Evolutionary conservation across 352 stramenopile species (phyloP).

Genomic region (Blastocystis sp.): DNA sequence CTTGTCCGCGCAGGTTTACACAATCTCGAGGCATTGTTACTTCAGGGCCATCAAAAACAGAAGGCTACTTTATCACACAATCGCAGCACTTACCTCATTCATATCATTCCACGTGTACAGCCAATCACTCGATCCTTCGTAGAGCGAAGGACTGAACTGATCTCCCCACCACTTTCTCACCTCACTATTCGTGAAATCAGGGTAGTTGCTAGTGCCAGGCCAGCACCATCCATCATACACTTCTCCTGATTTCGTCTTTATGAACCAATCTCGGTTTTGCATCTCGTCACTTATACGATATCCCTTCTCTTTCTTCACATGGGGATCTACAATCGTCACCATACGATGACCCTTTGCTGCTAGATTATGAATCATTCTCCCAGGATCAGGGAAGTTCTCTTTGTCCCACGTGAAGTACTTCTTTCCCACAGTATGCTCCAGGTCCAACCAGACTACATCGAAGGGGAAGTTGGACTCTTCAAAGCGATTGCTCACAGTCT

Average conservation of each 20-base stretch:
- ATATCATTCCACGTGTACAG: slow-evolving; percentile 99
- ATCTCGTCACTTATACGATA: slow-evolving; percentile 77
- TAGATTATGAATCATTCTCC: slow-evolving; percentile 85
- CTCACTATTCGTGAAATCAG: slow-evolving; percentile 88
- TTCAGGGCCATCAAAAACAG: slow-evolving; percentile 97
- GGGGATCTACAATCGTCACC: slow-evolving; percentile 97
- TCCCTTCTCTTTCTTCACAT: slow-evolving; percentile 91
- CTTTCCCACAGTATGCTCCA: slow-evolving; percentile 98
- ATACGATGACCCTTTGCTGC: slow-evolving; percentile 84
- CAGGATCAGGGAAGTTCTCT: slow-evolving; percentile 85
- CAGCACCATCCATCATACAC: slow-evolving; percentile 99
- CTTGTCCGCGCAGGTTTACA: slow-evolving; percentile 80
- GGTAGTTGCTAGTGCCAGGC: slow-evolving; percentile 92
- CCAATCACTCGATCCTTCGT: slow-evolving; percentile 79
- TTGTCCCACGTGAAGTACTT: slow-evolving; percentile 95
- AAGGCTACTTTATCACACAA: slow-evolving; percentile 67
- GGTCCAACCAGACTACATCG: slow-evolving; percentile 98
- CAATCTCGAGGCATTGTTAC: slow-evolving; percentile 93
- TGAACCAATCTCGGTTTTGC: not conserved
- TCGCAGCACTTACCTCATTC: slow-evolving; percentile 77
- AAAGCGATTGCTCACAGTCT: slow-evolving; percentile 70
- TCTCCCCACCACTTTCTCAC: slow-evolving; percentile 90
- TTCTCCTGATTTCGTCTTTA: slow-evolving; percentile 79
- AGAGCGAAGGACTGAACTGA: slow-evolving; percentile 88
- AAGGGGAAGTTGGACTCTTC: slow-evolving; percentile 85